Percentiles rank a stretch among this genome's conserved stretches.
These are phyloP conservation scores for Bretziella fagacearum DNA, from an alignment of 2,329 filamentous ascomycete genomes.

Conservation along the genomic window DNA sequence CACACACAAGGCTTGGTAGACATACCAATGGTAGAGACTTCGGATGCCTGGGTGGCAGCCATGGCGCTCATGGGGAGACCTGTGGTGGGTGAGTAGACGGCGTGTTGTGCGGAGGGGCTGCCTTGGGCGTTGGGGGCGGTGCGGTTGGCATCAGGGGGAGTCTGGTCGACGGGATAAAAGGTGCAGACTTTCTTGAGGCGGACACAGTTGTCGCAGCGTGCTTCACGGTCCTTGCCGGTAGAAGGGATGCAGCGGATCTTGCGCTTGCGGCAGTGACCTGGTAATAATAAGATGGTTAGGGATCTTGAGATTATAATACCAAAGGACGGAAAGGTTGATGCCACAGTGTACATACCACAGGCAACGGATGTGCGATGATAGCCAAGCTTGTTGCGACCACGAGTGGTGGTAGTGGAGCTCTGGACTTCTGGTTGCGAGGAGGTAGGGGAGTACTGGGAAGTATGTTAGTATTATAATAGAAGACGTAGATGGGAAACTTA, in stretches of 20 bases:
- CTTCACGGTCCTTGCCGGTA: constrained; percentile 39
- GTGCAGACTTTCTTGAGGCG: constrained; percentile 87
- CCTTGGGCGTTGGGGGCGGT: constrained; percentile 21
- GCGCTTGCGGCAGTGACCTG: constrained; percentile 78
- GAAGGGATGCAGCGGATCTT: constrained; percentile 83
- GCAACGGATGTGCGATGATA: constrained; percentile 92
- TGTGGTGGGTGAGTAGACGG: constrained; percentile 25
- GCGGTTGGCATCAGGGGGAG: constrained; percentile 31
- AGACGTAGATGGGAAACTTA: no score
- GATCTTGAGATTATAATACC: background rate
- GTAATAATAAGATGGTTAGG: background rate
- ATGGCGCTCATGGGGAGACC: no score
- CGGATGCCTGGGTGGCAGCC: no score
- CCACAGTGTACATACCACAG: constrained; percentile 90
- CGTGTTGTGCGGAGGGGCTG: background rate
- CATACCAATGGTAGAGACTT: no score
- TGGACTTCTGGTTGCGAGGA: background rate
- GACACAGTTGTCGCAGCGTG: constrained; percentile 82
- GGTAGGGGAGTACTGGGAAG: background rate
- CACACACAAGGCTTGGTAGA: no score
- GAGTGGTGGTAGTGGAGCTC: background rate
- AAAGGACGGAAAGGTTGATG: no score
- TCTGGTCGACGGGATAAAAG: constrained; percentile 74
- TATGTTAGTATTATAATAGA: no score
- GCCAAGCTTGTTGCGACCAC: constrained; percentile 62